A percentile compares a stretch with the other conserved stretches of the same genome.
Conservation (phyloP, 1,139 yeast species). For the Arxiozyma slooffiae region DNA sequence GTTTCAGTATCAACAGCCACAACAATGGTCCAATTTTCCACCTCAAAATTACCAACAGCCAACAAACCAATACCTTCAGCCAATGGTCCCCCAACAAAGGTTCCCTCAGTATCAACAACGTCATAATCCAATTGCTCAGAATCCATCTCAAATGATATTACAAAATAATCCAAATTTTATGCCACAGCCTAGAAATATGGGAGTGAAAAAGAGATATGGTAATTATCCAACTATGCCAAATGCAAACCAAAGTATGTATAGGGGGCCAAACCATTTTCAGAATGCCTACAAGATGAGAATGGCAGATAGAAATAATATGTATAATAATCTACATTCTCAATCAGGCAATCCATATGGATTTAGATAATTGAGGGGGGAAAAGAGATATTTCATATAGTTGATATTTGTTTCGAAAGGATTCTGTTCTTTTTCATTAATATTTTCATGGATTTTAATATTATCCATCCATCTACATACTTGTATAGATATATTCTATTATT, state of each 20-base stretch:
- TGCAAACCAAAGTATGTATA: background rate
- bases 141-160: constrained; percentile 42
- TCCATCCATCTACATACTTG: background rate
- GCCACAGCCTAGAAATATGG: constrained; percentile 2
- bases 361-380: constrained; percentile 8
- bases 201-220: constrained; percentile 2
- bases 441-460: background rate
- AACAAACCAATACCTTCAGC: background rate
- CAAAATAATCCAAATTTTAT: constrained; percentile 47
- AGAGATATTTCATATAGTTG: background rate
- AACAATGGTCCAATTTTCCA: constrained; percentile 7
- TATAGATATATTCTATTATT: background rate
- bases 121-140: constrained; percentile 15
- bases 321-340: constrained; percentile 23
- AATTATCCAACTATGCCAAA: constrained; percentile 1
- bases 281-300: constrained; percentile 34
- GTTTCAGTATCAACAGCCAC: constrained; percentile 5
- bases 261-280: constrained; percentile 17
- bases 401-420: background rate
- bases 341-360: constrained; percentile 14
- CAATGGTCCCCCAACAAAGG: constrained; percentile 4
- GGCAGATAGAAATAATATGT: constrained; percentile 12
- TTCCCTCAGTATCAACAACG: constrained; percentile 13
- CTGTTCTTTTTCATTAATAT: background rate
- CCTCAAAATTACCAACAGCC: background rate